Conservation (phyloP, 208 protist genomes). For the Angomonas deanei region DNA sequence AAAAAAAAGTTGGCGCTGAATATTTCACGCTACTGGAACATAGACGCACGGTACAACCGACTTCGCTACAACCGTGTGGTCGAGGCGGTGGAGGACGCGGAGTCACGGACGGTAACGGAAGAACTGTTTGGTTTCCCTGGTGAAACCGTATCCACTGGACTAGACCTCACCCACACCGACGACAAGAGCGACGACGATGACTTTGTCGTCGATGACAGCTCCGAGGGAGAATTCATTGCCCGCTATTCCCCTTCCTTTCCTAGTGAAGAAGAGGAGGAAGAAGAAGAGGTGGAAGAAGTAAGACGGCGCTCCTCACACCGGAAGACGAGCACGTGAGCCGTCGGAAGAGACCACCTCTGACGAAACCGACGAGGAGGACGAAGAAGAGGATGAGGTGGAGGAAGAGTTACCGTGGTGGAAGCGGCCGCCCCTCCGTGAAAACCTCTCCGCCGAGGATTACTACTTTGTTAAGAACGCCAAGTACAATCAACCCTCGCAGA, state of each 20-base stretch:
- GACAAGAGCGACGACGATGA: slow-evolving; percentile 22
- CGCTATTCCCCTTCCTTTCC: slow-evolving; percentile 12
- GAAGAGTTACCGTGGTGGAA: background rate
- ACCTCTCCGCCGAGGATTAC: slow-evolving; percentile 30
- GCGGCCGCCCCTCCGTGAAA: background rate
- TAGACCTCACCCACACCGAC: slow-evolving; percentile 24
- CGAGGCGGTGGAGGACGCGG: slow-evolving; percentile 41
- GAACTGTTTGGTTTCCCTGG: slow-evolving; percentile 33
- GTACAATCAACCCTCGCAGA: background rate
- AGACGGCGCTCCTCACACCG: background rate
- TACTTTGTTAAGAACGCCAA: slow-evolving; percentile 19
- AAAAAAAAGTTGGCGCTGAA: slow-evolving; percentile 30
- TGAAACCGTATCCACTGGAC: slow-evolving; percentile 22
- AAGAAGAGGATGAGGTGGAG: slow-evolving; percentile 10
- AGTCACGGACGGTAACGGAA: slow-evolving; percentile 30
- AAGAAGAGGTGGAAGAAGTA: background rate
- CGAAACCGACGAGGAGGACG: slow-evolving; percentile 6
- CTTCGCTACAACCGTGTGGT: slow-evolving; percentile 85
- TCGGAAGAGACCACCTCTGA: background rate
- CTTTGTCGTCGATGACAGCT: slow-evolving; percentile 24
- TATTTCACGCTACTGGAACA: slow-evolving; percentile 69
- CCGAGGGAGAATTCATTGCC: slow-evolving; percentile 10
- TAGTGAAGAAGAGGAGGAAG: slow-evolving; percentile 1
- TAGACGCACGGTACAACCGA: slow-evolving; percentile 76
- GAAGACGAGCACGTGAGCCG: background rate